Percentiles rank a stretch among this genome's conserved stretches.
These are phyloP conservation scores for Copromyces sp. DNA, from an alignment of 495 filamentous ascomycete genomes.

Conservation along the genomic window DNA sequence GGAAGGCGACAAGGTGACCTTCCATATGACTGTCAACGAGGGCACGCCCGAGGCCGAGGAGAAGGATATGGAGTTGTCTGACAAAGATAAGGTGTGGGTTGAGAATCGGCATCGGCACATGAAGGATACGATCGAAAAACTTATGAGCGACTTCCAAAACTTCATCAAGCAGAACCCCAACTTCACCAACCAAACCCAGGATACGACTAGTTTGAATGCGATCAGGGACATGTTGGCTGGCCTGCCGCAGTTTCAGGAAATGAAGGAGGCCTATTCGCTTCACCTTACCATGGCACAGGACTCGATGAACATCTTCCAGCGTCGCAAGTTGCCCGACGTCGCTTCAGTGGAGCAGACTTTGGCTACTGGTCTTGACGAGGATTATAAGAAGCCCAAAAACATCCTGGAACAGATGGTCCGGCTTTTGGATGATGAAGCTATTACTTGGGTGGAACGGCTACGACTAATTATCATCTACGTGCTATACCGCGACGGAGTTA, in stretches of 20 bases:
- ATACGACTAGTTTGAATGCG: constrained; percentile 69
- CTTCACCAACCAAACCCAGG: constrained; percentile 61
- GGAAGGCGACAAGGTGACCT: constrained; percentile 80
- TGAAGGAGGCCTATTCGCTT: constrained; percentile 89
- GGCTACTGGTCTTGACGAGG: constrained; percentile 88
- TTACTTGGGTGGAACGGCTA: constrained; percentile 61
- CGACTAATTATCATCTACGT: constrained; percentile 78
- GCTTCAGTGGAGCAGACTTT: constrained; percentile 76
- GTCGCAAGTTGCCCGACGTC: constrained; percentile 73
- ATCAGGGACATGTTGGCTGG: constrained; percentile 97
- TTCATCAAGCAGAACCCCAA: constrained; percentile 92
- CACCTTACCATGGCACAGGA: constrained; percentile 98
- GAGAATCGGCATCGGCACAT: constrained; percentile 90
- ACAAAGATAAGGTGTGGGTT: constrained; percentile 88
- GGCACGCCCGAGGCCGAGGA: constrained; percentile 53
- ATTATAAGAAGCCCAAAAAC: constrained; percentile 82
- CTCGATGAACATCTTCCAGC: constrained; percentile 85
- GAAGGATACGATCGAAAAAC: constrained; percentile 91
- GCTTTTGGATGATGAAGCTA: constrained; percentile 68
- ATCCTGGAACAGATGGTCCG: constrained; percentile 77
- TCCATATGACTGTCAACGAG: constrained; percentile 67
- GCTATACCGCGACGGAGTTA: constrained; percentile 79
- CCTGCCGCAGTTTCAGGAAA: constrained; percentile 84
- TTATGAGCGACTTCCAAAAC: constrained; percentile 84
- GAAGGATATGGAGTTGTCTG: constrained; percentile 83